These are phyloP conservation scores for Fusarium fracticaudum DNA, from an alignment of 2,329 filamentous ascomycete species.

Conservation along the genomic window DNA sequence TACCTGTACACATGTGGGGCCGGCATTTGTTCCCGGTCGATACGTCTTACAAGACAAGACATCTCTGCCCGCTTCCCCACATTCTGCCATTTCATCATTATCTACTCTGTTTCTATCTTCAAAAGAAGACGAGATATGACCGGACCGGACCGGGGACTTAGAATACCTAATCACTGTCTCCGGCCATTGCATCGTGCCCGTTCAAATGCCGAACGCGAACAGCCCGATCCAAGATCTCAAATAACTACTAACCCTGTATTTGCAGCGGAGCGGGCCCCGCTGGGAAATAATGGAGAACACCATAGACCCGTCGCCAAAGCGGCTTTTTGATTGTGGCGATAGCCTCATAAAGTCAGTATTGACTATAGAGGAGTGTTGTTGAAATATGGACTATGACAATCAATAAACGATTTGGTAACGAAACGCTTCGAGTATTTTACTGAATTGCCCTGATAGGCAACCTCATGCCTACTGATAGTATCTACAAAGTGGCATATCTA, in stretches of 20 bases:
- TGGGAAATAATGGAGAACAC: slow-evolving; percentile 26
- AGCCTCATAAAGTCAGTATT: slow-evolving; percentile 14
- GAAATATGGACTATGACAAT: neutral
- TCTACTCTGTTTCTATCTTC: neutral
- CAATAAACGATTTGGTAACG: too few species aligned
- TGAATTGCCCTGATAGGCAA: neutral
- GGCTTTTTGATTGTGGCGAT: slow-evolving; percentile 22
- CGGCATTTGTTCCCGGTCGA: slow-evolving; percentile 41
- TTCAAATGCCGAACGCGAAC: slow-evolving; percentile 32
- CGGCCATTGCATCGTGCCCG: slow-evolving; percentile 8
- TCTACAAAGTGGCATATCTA: neutral
- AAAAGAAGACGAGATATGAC: slow-evolving; percentile 1
- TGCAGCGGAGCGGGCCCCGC: slow-evolving; percentile 16
- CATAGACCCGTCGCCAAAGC: slow-evolving; percentile 16
- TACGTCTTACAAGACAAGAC: slow-evolving; percentile 8
- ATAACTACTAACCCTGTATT: neutral
- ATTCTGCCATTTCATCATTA: neutral
- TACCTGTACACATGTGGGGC: slow-evolving; percentile 21
- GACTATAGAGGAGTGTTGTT: too few species aligned
- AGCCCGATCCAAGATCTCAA: slow-evolving; percentile 25
- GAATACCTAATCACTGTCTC: neutral
- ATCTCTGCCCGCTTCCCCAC: slow-evolving; percentile 2
- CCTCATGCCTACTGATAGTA: neutral
- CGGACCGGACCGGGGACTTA: slow-evolving; percentile 27
- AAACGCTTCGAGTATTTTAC: neutral